Evolutionary conservation across 202 grass and related monocot species (phyloP), one percentile per base, ranked within the genome.

Genomic region (Cymbopogon flexuosus): DNA sequence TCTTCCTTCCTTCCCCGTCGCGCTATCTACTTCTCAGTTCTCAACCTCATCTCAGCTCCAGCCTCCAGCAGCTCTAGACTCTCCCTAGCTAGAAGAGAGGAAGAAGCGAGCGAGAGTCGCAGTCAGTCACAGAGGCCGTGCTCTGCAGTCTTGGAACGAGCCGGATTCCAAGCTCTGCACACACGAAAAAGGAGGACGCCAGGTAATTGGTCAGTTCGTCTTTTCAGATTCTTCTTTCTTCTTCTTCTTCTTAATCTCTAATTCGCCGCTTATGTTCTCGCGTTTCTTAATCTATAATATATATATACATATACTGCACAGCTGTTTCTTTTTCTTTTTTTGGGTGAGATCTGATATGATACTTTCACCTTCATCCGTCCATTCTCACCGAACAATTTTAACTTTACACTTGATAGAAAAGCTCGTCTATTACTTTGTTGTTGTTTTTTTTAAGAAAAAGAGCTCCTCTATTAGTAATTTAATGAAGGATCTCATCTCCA

Each of bases 321-420:
- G 0, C 10, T 5, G 43, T 45, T 36, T 5, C 1, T 27, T 27
- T 27, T 27, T 27, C 27, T 12, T 14, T 19, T 31, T 34, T 36
- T 10, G 5, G 0, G 5, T 0, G 68, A 24, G 14, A 45, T 68
- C 43, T 16, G n/a, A 35, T 71, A 34, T 15, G 22, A 14, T 21
- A 5, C 67, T 77, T 81, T 70, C 63, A 22, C 21, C 24, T 22
- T 82, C 80, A 10, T 77, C 56, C 65, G 11, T 24, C 69, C 24
- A 5, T 72, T 70, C 29, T 46, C 52, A 37, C 27, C n/a, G 29
- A 3, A 18, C 42, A 67, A 14, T 80, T 18, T 19, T 49, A 49
- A 2, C 36, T 60, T 40, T 43, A 39, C 52, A 74, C 56, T 37
- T 29, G 8, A 22, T 1, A 3, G 30, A 59, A 43, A 29, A 4